Base-by-base conservation (phyloP, 306 rosid genomes). In the Fragaria vesca region DNA sequence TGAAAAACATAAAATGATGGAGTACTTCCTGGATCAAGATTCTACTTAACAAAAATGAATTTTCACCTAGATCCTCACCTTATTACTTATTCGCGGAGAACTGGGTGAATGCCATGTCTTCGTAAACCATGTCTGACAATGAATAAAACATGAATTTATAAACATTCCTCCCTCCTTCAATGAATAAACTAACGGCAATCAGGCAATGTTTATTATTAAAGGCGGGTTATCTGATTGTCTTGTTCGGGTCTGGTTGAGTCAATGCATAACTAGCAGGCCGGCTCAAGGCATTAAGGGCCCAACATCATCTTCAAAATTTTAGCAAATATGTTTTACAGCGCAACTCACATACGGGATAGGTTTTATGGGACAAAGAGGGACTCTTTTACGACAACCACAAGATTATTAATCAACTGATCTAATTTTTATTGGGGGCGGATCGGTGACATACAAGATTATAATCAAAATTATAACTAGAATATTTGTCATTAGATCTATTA, bases 31-130 rank as follows among this genome's bases (percentile, higher is more conserved):
- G 28, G 61, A 12, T 7, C 61, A 55, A 55, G 12, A 55, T 55
- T 55, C 61, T 55, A 55, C n/a, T 55, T n/a, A 55, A 55, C 58
- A 48, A 48, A 52, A 52, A 20, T 0, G 21, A 9, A 57, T 0
- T 15, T 21, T 57, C 9, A 28, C 4, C 36, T 13, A 13, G 40
- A 61, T 26, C 36, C 71, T 87, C 77, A 89, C 97, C 97, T 87
- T 87, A 24, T 71, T 68, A 38, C 87, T 88, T 76, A 93, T 75
- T 89, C 88, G 89, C 43, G 97, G 97, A 78, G 99, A 93, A 78
- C 55, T 78, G 83, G 91, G 84, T 66, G 97, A 91, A 77, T 91
- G 89, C 99, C 99, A 95, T 54, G 93, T 93, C 85, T 86, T 88
- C 4, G 84, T 69, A 82, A 81, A 80, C 93, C 78, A 88, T 45